These are phyloP conservation scores for Helianthus annuus DNA, from an alignment of 129 eudicot species.

Conservation along the genomic window HanXRQr2.0-SUNRISE NC_035437.2:172288750-172289249, in stretches of 20 bases:
- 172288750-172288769: background rate
- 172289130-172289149: constrained; percentile 78
- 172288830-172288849: constrained; percentile 88
- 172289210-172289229: constrained; percentile 78
- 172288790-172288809: background rate
- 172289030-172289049: constrained; percentile 95
- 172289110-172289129: constrained; percentile 91
- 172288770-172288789: background rate
- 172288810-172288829: background rate
- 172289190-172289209: constrained; percentile 13
- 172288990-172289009: constrained; percentile 92
- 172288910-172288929: background rate
- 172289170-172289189: background rate
- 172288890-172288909: constrained; percentile 54
- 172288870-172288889: constrained; percentile 81
- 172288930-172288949: background rate
- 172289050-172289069: constrained; percentile 99
- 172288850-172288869: constrained; percentile 97
- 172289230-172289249: constrained; percentile 97
- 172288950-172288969: background rate
- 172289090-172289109: constrained; percentile 85
- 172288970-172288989: constrained; percentile 53
- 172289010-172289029: constrained; percentile 96
- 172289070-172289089: constrained; percentile 99
- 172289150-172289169: background rate